Percentiles rank a stretch among this genome's conserved stretches.
Conservation (phyloP, 371 early-diverging fungal genomes). For the Umbelopsis sp. region DNA sequence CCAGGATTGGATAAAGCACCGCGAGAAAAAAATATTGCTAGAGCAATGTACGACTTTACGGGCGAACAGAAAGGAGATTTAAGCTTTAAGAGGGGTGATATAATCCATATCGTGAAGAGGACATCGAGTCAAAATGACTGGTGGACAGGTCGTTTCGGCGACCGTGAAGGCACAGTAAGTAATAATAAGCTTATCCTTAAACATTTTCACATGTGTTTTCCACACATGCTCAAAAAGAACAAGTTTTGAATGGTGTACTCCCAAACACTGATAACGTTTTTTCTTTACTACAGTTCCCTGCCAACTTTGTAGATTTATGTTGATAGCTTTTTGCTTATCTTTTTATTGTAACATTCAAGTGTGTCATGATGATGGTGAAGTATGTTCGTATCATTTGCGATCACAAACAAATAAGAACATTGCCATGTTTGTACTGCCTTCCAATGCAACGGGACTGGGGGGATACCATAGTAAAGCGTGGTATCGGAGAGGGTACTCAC, state of each 20-base stretch:
- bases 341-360: neutral
- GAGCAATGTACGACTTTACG: slow-evolving; percentile 77
- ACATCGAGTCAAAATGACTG: slow-evolving; percentile 77
- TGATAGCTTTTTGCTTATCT: neutral
- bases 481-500: no score
- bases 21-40: slow-evolving; percentile 32
- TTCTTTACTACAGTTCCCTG: slow-evolving; percentile 61
- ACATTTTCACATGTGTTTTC: neutral
- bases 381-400: neutral
- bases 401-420: neutral
- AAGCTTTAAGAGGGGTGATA: slow-evolving; percentile 77
- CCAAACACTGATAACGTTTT: slow-evolving; percentile 10
- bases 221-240: neutral
- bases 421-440: no score
- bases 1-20: neutral
- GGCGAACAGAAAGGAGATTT: slow-evolving; percentile 80
- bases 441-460: no score
- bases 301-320: slow-evolving; percentile 65
- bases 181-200: neutral
- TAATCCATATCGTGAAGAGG: slow-evolving; percentile 68
- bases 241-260: neutral
- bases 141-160: slow-evolving; percentile 80
- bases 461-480: no score
- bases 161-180: slow-evolving; percentile 67
- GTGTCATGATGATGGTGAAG: neutral